Evolutionary conservation across 805 yeast species (phyloP).

Genomic region (Ogataea zsoltii): DNA sequence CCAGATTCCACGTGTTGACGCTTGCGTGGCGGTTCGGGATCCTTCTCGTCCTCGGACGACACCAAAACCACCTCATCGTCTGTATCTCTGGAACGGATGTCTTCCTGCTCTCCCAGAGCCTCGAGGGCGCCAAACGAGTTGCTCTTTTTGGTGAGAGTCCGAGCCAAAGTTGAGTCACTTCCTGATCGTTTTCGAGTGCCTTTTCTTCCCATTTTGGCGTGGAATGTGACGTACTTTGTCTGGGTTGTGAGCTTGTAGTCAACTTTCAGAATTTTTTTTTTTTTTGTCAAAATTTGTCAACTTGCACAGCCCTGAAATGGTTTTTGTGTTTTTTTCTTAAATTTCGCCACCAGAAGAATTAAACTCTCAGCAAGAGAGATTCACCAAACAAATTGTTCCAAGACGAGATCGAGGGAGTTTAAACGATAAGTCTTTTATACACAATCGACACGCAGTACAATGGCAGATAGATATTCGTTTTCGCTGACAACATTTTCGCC

Average conservation of each 20-base stretch:
- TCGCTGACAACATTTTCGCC: conserved; percentile 98
- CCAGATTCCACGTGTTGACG: conserved; percentile 9
- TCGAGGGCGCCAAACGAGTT: conserved; percentile 5
- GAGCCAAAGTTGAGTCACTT: background rate
- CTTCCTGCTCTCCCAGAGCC: background rate
- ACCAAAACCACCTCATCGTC: conserved; percentile 1
- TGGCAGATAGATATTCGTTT: conserved; percentile 98
- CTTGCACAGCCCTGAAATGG: background rate
- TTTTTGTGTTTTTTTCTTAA: background rate
- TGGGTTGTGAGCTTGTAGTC: too few species aligned
- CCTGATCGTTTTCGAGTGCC: conserved; percentile 1
- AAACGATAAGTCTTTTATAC: too few species aligned
- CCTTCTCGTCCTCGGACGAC: conserved; percentile 6
- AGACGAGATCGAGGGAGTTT: too few species aligned
- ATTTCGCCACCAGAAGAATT: conserved; percentile 4
- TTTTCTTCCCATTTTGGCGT: background rate
- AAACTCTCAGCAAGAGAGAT: too few species aligned
- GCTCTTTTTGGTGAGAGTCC: background rate
- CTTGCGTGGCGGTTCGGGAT: conserved; percentile 14
- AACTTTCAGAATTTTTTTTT: conserved; percentile 7
- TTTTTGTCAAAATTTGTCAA: conserved; percentile 1
- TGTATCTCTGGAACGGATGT: background rate
- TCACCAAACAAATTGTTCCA: too few species aligned
- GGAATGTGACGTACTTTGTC: too few species aligned
- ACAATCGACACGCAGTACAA: conserved; percentile 29